phyloP scores from a whole-genome alignment of 2,329 filamentous ascomycete genomes.

The Cytospora paraplurivora region DNA sequence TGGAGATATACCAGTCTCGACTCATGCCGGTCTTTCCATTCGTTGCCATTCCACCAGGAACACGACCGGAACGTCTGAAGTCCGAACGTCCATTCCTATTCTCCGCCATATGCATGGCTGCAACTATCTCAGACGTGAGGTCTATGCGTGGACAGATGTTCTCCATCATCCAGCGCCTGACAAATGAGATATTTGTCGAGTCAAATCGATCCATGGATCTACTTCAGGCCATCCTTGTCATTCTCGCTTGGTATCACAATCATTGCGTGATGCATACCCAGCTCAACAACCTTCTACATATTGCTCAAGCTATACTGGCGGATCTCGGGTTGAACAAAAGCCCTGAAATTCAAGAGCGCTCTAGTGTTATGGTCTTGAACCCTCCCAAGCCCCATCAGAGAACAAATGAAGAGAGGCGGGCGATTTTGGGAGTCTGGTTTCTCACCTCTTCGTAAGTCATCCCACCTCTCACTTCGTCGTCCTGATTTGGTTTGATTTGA shows the following conservation, averaged over 20 bases:
- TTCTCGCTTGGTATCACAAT: slow-evolving; percentile 56
- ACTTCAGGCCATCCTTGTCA: slow-evolving; percentile 51
- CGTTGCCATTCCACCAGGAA: slow-evolving; percentile 44
- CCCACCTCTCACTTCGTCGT: not conserved
- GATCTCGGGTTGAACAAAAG: slow-evolving; percentile 50
- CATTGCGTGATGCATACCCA: slow-evolving; percentile 57
- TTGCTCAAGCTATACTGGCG: slow-evolving; percentile 50
- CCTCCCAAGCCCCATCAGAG: slow-evolving; percentile 43
- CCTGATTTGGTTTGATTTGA: not conserved
- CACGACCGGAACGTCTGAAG: slow-evolving; percentile 42
- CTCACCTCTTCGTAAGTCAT: slow-evolving; percentile 53
- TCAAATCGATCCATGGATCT: slow-evolving; percentile 54
- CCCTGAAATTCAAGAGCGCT: slow-evolving; percentile 46
- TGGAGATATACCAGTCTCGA: slow-evolving; percentile 48
- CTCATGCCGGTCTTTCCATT: slow-evolving; percentile 51
- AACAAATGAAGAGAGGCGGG: slow-evolving; percentile 55
- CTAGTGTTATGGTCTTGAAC: slow-evolving; percentile 45
- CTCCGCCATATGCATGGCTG: slow-evolving; percentile 52
- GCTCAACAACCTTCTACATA: slow-evolving; percentile 51
- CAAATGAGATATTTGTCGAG: slow-evolving; percentile 52
- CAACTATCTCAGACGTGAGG: slow-evolving; percentile 48
- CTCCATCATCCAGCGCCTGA: slow-evolving; percentile 47
- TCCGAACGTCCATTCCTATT: slow-evolving; percentile 51
- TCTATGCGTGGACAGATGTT: slow-evolving; percentile 56
- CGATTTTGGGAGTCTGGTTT: slow-evolving; percentile 57